Percentiles rank a stretch among this genome's conserved stretches.
phyloP scores from a whole-genome alignment of 805 yeast genomes.

The Wickerhamiella lipophila region DNA sequence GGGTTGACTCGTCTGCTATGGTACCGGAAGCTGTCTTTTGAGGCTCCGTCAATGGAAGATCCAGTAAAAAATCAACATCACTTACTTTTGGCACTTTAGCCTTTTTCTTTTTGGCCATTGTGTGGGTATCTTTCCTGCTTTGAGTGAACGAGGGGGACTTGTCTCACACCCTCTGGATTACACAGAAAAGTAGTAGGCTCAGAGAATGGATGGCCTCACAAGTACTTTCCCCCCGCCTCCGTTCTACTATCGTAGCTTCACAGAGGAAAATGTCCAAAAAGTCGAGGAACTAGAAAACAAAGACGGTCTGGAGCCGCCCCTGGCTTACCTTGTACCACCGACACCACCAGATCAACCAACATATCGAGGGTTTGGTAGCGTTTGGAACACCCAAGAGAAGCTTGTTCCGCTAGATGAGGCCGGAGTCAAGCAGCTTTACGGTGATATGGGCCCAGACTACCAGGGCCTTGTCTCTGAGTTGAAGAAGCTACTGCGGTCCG shows the following conservation, averaged over 20 bases:
- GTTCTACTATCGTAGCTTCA: conserved; percentile 60
- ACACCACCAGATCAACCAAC: conserved; percentile 33
- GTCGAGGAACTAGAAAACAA: conserved; percentile 24
- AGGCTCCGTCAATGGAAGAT: not conserved
- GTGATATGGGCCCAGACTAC: conserved; percentile 21
- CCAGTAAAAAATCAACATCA: not conserved
- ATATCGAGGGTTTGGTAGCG: conserved; percentile 78
- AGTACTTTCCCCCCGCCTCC: conserved; percentile 95
- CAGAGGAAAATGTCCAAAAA: conserved; percentile 43
- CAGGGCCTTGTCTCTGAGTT: conserved; percentile 38
- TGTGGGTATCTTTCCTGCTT: not conserved
- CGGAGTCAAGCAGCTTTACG: conserved; percentile 66
- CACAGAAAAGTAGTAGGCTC: not conserved
- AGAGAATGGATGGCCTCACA: conserved; percentile 31
- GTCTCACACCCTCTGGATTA: not conserved
- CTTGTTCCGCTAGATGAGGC: conserved; percentile 62
- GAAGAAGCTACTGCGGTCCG: conserved; percentile 64
- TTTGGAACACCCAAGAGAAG: conserved; percentile 70
- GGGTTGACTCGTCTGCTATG: not conserved
- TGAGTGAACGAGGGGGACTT: too few species aligned
- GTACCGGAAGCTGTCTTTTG: not conserved
- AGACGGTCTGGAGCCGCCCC: conserved; percentile 16
- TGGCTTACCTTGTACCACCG: conserved; percentile 26
- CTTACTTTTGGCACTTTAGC: conserved; percentile 1
- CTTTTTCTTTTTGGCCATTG: conserved; percentile 15